Conservation (phyloP, 2,329 filamentous ascomycete species). For the Nemania sp. region DNA sequence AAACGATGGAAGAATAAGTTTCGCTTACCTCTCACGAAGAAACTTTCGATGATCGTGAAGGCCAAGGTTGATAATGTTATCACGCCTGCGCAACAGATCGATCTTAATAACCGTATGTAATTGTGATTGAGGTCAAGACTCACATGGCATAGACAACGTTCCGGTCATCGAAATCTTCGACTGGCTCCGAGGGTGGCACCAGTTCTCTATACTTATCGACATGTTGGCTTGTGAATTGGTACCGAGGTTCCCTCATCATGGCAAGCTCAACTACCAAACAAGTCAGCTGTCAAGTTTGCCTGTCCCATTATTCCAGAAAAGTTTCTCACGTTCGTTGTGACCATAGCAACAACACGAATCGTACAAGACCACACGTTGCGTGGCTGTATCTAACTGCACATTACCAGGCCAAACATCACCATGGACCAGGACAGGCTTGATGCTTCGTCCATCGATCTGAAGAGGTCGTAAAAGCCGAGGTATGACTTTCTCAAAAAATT, state of each 20-base stretch:
- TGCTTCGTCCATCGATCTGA: conserved; percentile 35
- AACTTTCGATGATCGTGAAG: conserved; percentile 4
- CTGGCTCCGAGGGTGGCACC: conserved; percentile 30
- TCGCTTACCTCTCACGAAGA: conserved; percentile 2
- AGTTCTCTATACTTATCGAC: conserved; percentile 27
- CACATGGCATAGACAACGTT: conserved; percentile 35
- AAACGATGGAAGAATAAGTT: no score
- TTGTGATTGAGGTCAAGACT: conserved; percentile 6
- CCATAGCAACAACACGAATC: conserved; percentile 18
- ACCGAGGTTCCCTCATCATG: conserved; percentile 13
- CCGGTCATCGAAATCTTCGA: conserved; percentile 36
- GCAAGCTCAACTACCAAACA: conserved; percentile 20
- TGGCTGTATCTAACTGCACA: conserved; percentile 3
- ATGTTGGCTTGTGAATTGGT: conserved; percentile 8
- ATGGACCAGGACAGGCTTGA: conserved; percentile 39
- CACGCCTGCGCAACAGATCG: not conserved
- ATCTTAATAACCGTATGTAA: not conserved
- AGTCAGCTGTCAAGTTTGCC: not conserved
- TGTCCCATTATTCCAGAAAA: not conserved
- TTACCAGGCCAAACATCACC: conserved; percentile 43
- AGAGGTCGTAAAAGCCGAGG: conserved; percentile 43
- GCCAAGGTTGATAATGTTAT: conserved; percentile 8
- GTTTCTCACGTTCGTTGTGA: conserved; percentile 22
- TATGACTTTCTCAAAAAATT: conserved; percentile 37
- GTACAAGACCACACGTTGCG: conserved; percentile 7